Evolutionary conservation across 305 asterid genomes (phyloP), one percentile per base, ranked within the genome.

Genomic region (Fraxinus velutina): DNA sequence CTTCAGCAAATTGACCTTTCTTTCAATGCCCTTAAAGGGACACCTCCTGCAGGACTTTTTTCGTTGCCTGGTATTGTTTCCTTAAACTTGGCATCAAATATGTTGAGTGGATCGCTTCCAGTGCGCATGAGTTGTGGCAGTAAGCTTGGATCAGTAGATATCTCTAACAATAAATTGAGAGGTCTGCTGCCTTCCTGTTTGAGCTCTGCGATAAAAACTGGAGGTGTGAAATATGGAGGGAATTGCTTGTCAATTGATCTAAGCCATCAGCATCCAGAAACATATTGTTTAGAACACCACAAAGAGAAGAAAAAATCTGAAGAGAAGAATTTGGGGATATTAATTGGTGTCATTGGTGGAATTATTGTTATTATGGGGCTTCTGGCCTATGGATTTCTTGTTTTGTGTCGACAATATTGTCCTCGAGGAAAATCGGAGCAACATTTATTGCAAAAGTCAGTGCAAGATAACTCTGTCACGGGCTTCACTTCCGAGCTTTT

Each of bases 1-100:
- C 94, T 91, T 75, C 90, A 86, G 80, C 88, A 88, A 72, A 87
- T 91, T 44, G 92, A 91, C 75, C 84, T 91, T 9, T 91, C 94
- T 15, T 66, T 55, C 55, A 91, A 91, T 84, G 85, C 83, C 17
- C 85, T 91, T 36, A 52, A 83, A 30, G 94, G 84, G 60, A 73
- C 66, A 6, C 78, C 55, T 27, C 82, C 87, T 0, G 82, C 29
- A 0, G 76, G 70, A 0, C 32, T 89, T 75, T 83, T 88, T 27
- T 79, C 84, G 0, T 82, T 91, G 86, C 89, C 89, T 50, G 85
- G 50, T 79, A 19, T 91, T 9, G 68, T 70, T 77, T 87, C 86
- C 8, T 50, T 91, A 17, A 88, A 86, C 73, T 77, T 91, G 83
- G 80, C 89, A 12, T 89, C 92, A 0, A 91, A 91, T 39, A 76